Evolutionary conservation across 2,329 filamentous ascomycete genomes (phyloP), one percentile per base, ranked within the genome.

Genomic region (Neonectria faginata): DNA sequence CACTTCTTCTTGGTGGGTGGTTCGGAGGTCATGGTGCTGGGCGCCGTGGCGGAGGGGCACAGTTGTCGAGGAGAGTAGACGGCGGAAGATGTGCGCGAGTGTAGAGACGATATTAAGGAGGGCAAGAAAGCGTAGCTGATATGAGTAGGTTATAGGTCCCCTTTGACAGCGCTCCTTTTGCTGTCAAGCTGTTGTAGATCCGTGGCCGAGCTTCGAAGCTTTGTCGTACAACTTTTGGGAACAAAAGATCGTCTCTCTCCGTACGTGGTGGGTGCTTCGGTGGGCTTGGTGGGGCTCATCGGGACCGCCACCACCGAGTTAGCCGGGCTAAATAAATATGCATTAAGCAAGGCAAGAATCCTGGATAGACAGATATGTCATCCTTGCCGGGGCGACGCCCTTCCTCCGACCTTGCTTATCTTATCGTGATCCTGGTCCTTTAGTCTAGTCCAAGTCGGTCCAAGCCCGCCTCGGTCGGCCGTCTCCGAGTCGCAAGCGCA

Each of bases 1-100:
- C 96, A 99, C 80, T 90, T 91, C 76, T 88, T 88, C 81, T 88
- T 88, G 47, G 81, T 74, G 22, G 83, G 79, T 12, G 84, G 78
- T 78, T 86, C 85, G 54, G 81, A 77, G 51, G 83, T 74, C 81
- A 87, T 85, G 75, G 74, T 79, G 73, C 59, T 59, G 27, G 44
- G 27, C n/a, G 44, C 42, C 25, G 41, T 42, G 39, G 44, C 58
- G 54, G 56, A 52, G 47, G 39, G 31, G 48, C 18, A 52, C 20
- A 44, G 18, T 44, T 18, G 48, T 27, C 48, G 42, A 39, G 29
- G 50, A 54, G 8, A 42, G 39, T 18, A 1, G 29, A 45, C 31
- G 14, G 41, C 47, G 11, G 16, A 18, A 3, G 52, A 42, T 27
- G 31, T 10, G 22, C 20, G 14, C 5, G 18, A 14, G 10, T 10